Evolutionary conservation across 257 asterid genomes (phyloP).

Genomic region (Solanum megistacrolobum): DNA sequence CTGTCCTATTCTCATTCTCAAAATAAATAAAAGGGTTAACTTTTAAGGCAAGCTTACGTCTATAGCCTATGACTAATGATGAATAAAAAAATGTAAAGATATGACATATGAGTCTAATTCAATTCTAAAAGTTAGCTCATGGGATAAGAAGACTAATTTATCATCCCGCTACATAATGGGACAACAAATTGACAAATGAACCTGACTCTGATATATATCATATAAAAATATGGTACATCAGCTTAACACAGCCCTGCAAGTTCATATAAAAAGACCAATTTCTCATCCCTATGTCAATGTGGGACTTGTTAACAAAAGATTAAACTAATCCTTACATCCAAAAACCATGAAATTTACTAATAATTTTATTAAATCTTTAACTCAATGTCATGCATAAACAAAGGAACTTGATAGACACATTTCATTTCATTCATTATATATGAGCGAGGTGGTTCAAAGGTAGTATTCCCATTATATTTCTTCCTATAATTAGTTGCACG

Average conservation of each 20-base stretch:
- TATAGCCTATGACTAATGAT: not conserved
- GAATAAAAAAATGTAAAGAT: not conserved
- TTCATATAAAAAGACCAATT: no score
- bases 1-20: not conserved
- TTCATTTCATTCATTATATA: not conserved
- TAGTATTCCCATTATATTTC: not conserved
- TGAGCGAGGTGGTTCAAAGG: not conserved
- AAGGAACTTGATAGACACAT: not conserved
- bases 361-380: not conserved
- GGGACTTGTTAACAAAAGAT: no score
- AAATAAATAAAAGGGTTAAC: not conserved
- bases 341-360: not conserved
- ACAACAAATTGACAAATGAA: no score
- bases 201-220: no score
- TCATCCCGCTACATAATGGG: no score
- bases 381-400: not conserved
- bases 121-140: no score
- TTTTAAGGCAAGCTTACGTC: not conserved
- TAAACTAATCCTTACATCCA: no score
- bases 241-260: no score
- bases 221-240: no score
- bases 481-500: not conserved
- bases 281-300: no score
- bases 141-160: no score
- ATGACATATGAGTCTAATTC: no score